phyloP scores from a whole-genome alignment of 768 basidiomycete genomes.

The Tremella yokohamensis region DNA sequence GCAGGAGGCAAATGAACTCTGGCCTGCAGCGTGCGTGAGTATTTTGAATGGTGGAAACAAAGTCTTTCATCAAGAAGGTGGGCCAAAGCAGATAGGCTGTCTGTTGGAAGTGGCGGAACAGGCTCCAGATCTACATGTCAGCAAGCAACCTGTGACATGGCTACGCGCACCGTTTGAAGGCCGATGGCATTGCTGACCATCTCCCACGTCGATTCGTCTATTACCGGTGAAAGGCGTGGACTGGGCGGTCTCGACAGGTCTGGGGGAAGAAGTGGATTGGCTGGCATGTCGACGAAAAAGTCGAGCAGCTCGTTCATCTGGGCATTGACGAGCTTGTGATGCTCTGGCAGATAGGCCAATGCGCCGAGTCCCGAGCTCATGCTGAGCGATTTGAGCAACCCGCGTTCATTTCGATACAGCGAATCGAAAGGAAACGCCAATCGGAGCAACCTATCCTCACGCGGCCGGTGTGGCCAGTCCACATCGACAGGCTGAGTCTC shows the following conservation, averaged over 20 bases:
- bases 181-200: neutral
- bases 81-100: constrained; percentile 4
- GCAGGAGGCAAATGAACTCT: neutral
- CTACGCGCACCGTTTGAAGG: neutral
- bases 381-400: constrained; percentile 2
- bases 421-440: no score
- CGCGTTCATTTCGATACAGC: neutral
- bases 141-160: neutral
- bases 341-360: constrained; percentile 1
- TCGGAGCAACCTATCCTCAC: no score
- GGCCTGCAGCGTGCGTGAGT: neutral
- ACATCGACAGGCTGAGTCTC: no score
- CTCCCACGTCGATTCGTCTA: neutral
- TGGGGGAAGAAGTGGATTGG: neutral
- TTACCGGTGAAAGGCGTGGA: neutral
- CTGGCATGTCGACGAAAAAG: neutral
- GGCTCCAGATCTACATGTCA: neutral
- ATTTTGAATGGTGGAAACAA: neutral
- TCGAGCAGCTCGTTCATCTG: neutral
- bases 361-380: constrained; percentile 6
- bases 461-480: no score
- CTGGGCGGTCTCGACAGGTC: neutral
- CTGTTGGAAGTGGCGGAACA: neutral
- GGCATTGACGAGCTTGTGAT: constrained; percentile 1
- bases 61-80: neutral